phyloP scores from a whole-genome alignment of 495 filamentous ascomycete genomes.

The Platismatia glauca region DNA sequence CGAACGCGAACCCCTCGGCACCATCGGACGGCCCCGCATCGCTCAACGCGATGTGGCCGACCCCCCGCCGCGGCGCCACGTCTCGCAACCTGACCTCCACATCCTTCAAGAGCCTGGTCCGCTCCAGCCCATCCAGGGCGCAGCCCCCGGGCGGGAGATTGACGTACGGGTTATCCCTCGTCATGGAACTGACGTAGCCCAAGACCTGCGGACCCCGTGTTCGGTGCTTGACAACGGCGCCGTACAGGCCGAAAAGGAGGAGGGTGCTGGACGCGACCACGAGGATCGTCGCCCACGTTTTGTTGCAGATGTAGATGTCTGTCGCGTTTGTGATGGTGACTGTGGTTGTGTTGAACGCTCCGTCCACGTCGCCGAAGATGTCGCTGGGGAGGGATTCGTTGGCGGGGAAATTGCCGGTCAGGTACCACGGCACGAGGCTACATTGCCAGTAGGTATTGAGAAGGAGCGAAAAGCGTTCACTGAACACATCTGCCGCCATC shows the following conservation, averaged over 20 bases:
- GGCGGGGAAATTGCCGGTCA: background rate
- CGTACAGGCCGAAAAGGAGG: background rate
- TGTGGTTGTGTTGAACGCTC: background rate
- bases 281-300: background rate
- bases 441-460: slow-evolving; percentile 8
- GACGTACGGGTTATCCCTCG: slow-evolving; percentile 1
- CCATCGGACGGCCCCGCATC: too few species aligned
- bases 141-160: slow-evolving; percentile 2
- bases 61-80: background rate
- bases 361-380: too few species aligned
- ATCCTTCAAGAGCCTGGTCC: slow-evolving; percentile 1
- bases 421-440: background rate
- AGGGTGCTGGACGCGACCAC: background rate
- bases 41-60: background rate
- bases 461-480: slow-evolving; percentile 1
- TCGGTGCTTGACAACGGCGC: background rate
- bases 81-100: background rate
- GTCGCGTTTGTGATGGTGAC: background rate
- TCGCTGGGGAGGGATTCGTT: background rate
- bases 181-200: background rate
- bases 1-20: too few species aligned
- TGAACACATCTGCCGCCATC: background rate
- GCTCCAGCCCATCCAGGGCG: slow-evolving; percentile 5
- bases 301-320: background rate
- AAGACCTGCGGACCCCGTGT: background rate